Base-by-base conservation (phyloP, 192 early-diverging fungal species). In the Chytriomyces sp. region DNA sequence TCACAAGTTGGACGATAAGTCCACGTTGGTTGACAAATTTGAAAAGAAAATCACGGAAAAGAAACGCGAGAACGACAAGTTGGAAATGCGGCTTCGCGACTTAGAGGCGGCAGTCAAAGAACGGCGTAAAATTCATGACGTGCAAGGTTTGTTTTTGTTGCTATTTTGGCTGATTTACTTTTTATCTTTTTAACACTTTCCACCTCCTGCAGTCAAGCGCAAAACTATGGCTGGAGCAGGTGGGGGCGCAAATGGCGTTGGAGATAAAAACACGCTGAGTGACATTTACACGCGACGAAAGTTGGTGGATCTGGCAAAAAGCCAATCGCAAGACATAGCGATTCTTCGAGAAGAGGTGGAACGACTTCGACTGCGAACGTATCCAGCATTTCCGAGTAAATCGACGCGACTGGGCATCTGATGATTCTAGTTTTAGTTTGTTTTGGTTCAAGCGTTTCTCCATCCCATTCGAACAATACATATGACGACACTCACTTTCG, bases 311-410 rank as follows among this genome's bases (percentile, higher is more conserved):
- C 73, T 90, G 7, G 89, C 89, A 10, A 86, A 86, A 62, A 83
- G 83, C 18, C 88, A 90, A 59, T 86, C 88, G n/a, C 87, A 90
- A 65, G 89, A 90, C 69, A 87, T 90, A 66, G 82, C 86, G 18
- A 86, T 88, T 50, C 78, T 90, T 49, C 53, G 86, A 28, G 84
- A 85, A 57, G 89, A 90, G 67, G 83, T 89, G 16, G 87, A 90
- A 69, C 49, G 87, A 28, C 70, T 90, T 64, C 66, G 89, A 53
- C 68, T 90, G 26, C 46, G 86, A 61, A 90, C 89, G 13, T 90
- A 87, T 64, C 89, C 89, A n/a, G 87, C 87, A 7, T 90, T 90
- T 73, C 86, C 84, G 20, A 74, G 84, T 5, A 59, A 47, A 45
- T 35, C 35, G 35, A 35, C 35, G 35, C 35, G 35, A 35, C 35